phyloP scores from a whole-genome alignment of 2,329 filamentous ascomycete genomes.

The Colletotrichum neosansevieriae region DNA sequence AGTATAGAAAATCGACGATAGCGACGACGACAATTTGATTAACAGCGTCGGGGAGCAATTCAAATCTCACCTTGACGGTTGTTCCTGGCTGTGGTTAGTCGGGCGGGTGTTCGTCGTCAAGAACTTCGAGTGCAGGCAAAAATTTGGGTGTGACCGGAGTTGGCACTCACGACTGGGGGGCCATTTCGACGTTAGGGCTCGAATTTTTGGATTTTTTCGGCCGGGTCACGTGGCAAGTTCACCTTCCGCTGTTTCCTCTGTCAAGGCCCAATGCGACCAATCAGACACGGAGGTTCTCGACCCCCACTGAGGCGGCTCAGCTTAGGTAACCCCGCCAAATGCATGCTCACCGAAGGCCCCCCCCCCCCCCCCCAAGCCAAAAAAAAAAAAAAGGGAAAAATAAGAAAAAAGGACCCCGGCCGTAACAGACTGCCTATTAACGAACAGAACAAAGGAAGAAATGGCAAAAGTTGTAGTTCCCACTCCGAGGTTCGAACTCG shows the following conservation, averaged over 20 bases:
- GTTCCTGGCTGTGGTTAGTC: conserved; percentile 51
- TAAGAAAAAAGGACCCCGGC: too few species aligned
- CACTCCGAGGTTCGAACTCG: conserved; percentile 37
- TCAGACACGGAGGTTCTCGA: background rate
- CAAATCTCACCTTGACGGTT: conserved; percentile 56
- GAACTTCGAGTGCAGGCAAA: conserved; percentile 7
- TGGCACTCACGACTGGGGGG: background rate
- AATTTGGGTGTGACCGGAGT: conserved; percentile 6
- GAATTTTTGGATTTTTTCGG: conserved; percentile 4
- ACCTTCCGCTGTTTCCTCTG: background rate
- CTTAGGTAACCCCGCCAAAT: background rate
- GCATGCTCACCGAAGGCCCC: background rate
- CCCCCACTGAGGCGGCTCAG: background rate
- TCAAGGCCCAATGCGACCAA: background rate
- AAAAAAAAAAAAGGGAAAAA: background rate
- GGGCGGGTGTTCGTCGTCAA: conserved; percentile 25
- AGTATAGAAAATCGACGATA: conserved; percentile 43
- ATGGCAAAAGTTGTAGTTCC: background rate
- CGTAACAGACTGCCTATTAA: background rate
- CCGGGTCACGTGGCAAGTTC: conserved; percentile 15
- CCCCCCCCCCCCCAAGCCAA: too few species aligned
- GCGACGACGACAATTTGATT: conserved; percentile 22
- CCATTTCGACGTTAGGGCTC: conserved; percentile 22
- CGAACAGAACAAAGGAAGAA: background rate
- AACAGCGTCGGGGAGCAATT: conserved; percentile 32